Conservation (phyloP, 352 stramenopile species). For the Phytophthora constricta region DNA sequence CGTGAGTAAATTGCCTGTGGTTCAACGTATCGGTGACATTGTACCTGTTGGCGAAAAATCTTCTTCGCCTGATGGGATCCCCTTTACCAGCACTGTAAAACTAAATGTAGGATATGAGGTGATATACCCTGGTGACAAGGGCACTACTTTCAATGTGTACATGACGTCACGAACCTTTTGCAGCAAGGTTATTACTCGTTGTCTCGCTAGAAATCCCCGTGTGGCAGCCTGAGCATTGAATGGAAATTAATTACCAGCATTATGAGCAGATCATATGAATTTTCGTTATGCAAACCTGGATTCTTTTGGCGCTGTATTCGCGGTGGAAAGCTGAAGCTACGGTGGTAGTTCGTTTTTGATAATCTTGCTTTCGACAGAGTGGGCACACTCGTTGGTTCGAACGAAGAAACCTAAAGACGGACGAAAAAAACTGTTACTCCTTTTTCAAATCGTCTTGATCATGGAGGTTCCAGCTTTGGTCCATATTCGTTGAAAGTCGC, state of each 20-base stretch:
- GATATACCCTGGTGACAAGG: no score
- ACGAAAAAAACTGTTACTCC: neutral
- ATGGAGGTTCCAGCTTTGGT: neutral
- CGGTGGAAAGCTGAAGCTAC: constrained; percentile 58
- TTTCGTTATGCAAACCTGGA: constrained; percentile 49
- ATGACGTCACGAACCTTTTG: no score
- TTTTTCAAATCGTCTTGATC: neutral
- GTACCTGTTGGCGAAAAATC: constrained; percentile 77
- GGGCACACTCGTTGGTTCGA: constrained; percentile 83
- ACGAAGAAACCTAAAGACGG: constrained; percentile 60
- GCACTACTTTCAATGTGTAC: no score
- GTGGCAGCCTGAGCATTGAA: constrained; percentile 32
- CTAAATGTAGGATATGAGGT: constrained; percentile 27
- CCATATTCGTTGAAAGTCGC: neutral
- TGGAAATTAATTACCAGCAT: neutral
- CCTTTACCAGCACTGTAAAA: constrained; percentile 76
- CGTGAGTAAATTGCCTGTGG: neutral
- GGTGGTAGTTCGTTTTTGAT: constrained; percentile 72
- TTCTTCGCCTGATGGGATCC: constrained; percentile 49
- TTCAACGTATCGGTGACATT: neutral
- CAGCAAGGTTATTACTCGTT: constrained; percentile 30
- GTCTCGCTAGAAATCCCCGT: constrained; percentile 44
- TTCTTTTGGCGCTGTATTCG: constrained; percentile 53
- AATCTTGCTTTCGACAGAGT: constrained; percentile 85
- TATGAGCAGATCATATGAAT: neutral